phyloP scores from a whole-genome alignment of 2,329 filamentous ascomycete species.

The Colletotrichum truncatum region DNA sequence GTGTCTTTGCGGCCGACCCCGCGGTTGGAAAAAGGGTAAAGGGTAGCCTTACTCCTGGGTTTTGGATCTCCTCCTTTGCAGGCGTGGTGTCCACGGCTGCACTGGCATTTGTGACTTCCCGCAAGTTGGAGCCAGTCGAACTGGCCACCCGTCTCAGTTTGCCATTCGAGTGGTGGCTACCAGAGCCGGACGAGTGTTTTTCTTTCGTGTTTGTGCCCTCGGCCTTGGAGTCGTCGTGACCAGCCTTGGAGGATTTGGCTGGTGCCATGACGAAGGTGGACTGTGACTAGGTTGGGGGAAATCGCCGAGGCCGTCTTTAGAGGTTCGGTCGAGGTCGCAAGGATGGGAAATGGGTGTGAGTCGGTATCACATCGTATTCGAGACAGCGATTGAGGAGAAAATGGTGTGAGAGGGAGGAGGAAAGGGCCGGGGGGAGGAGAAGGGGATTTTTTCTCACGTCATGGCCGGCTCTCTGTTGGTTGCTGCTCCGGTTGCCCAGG shows the following conservation, averaged over 20 bases:
- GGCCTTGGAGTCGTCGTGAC: slow-evolving; percentile 53
- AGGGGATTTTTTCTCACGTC: slow-evolving; percentile 29
- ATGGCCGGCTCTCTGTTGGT: slow-evolving; percentile 29
- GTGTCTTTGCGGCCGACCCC: slow-evolving; percentile 4
- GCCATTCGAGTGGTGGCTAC: slow-evolving; percentile 51
- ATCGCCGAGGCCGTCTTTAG: slow-evolving; percentile 1
- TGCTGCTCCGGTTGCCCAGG: slow-evolving; percentile 24
- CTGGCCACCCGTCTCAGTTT: slow-evolving; percentile 67
- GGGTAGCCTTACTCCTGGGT: slow-evolving; percentile 25
- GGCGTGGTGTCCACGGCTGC: slow-evolving; percentile 35
- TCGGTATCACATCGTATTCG: slow-evolving; percentile 25
- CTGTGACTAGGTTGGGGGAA: not conserved
- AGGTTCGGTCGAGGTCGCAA: slow-evolving; percentile 55
- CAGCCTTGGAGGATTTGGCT: slow-evolving; percentile 53
- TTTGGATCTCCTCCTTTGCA: slow-evolving; percentile 25
- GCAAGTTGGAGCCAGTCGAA: slow-evolving; percentile 49
- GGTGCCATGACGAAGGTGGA: slow-evolving; percentile 49
- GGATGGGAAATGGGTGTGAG: slow-evolving; percentile 51
- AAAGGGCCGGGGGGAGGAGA: not conserved
- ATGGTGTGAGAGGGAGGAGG: not conserved
- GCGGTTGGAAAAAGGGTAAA: slow-evolving; percentile 4
- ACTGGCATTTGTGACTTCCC: slow-evolving; percentile 39
- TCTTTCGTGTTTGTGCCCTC: slow-evolving; percentile 53
- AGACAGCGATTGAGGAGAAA: not conserved
- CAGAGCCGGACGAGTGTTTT: slow-evolving; percentile 48